phyloP scores from a whole-genome alignment of 345 rosid genomes.

The Gossypium ekmanianum region DNA sequence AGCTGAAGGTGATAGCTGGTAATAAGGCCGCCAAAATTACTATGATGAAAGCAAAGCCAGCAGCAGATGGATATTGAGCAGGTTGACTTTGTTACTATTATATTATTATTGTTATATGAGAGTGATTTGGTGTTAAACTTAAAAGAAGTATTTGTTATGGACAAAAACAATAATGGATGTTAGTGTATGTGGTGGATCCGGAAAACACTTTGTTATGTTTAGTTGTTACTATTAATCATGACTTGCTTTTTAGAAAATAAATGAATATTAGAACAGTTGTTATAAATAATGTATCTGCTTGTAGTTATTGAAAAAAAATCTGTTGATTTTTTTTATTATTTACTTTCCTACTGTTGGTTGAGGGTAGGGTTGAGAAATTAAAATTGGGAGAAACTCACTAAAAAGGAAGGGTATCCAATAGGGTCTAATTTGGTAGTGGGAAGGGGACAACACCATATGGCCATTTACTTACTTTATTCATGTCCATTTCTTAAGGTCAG shows the following conservation, averaged over 20 bases:
- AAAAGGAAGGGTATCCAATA: not conserved
- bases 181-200: constrained; percentile 1
- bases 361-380: not conserved
- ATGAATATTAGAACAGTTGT: not conserved
- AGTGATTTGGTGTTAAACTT: not conserved
- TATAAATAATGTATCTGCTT: not conserved
- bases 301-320: not conserved
- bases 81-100: constrained; percentile 16
- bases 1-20: constrained; percentile 29
- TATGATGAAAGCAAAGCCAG: too few species aligned
- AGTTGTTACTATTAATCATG: not conserved
- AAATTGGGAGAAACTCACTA: not conserved
- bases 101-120: not conserved
- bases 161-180: constrained; percentile 4
- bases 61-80: constrained; percentile 33
- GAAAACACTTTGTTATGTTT: not conserved
- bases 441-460: constrained; percentile 60
- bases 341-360: too few species aligned
- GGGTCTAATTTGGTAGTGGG: constrained; percentile 10
- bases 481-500: constrained; percentile 23
- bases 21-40: constrained; percentile 11
- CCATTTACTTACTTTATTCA: constrained; percentile 47
- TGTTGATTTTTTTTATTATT: not conserved
- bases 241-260: not conserved
- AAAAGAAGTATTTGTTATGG: not conserved